These are phyloP conservation scores for Tardiomyces blankii DNA, from an alignment of 1,139 yeast genomes.

Conservation along the genomic window DNA sequence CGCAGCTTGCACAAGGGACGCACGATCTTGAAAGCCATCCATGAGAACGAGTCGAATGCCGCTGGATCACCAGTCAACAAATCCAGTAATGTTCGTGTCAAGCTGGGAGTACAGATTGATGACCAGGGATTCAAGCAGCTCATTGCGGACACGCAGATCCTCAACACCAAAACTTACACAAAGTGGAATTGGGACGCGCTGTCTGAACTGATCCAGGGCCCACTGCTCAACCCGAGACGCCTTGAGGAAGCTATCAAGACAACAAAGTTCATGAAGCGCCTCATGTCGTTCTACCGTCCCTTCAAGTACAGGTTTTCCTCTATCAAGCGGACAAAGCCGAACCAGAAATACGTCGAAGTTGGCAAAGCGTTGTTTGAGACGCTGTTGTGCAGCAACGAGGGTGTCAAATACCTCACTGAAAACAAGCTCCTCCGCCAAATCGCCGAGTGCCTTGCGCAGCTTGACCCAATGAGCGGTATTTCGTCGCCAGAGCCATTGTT, in stretches of 20 bases:
- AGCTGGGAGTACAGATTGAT: slow-evolving; percentile 46
- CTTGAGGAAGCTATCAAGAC: slow-evolving; percentile 71
- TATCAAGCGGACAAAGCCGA: slow-evolving; percentile 35
- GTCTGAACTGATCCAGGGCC: slow-evolving; percentile 64
- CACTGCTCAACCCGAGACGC: slow-evolving; percentile 56
- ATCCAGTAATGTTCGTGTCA: slow-evolving; percentile 30
- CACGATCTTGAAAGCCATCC: background rate
- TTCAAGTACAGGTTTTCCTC: slow-evolving; percentile 77
- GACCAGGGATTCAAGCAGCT: slow-evolving; percentile 60
- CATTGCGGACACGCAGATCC: slow-evolving; percentile 56
- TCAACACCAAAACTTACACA: slow-evolving; percentile 65
- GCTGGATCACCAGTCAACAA: slow-evolving; percentile 18
- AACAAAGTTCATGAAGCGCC: slow-evolving; percentile 75
- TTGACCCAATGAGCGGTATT: slow-evolving; percentile 71
- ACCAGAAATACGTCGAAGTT: slow-evolving; percentile 48
- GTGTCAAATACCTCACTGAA: slow-evolving; percentile 54
- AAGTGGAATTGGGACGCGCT: slow-evolving; percentile 86
- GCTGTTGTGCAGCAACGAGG: slow-evolving; percentile 52
- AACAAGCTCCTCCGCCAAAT: slow-evolving; percentile 77
- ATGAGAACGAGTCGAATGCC: slow-evolving; percentile 22
- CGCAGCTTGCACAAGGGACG: slow-evolving; percentile 28
- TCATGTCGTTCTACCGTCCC: slow-evolving; percentile 83
- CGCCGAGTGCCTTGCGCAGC: slow-evolving; percentile 78
- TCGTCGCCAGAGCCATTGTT: slow-evolving; percentile 66
- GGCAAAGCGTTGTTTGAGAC: slow-evolving; percentile 67